Evolutionary conservation across 805 yeast species (phyloP), one percentile per base, ranked within the genome.

Genomic region (Sugiyamaella mastotermitis): DNA sequence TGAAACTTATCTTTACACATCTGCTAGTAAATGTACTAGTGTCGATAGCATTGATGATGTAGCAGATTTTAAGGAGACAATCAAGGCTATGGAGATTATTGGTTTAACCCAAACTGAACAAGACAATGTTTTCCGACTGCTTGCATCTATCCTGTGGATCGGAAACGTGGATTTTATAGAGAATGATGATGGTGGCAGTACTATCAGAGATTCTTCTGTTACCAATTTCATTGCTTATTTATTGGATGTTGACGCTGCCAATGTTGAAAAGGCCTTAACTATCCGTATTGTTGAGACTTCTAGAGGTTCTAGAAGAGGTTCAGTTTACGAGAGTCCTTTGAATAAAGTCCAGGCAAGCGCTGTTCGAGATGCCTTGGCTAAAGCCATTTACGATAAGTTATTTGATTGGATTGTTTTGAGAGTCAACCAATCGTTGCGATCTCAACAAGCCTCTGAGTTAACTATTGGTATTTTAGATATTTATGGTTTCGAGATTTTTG

Each of bases 321-420:
- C 95, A 10, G 78, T 90, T 5, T 92, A 90, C 57, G 96, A 92
- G 57, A 92, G 86, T 30, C 97, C 98, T 1, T 71, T 92, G 49
- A 92, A 92, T 56, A 70, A 74, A 24, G 87, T 83, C 1, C 99
- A 92, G 62, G 97, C 98, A 3, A 41, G 54, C 5, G 95, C 98
- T 1, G 96, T 87, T 9, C 76, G 88, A 51, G 97, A 92, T 61
- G 96, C 97, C 3, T 67, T 92, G 35, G 95, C 97, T 4, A 92
- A 88, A 63, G 97, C 95, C 2, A 71, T 92, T 34, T 92, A 92
- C 66, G 86, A 78, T 58, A 88, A 88, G 53, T 65, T 92, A 41
- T 92, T 92, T 55, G 97, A 92, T 45, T 88, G 97, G 97, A 87
- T 92, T 54, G 97, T 92, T 13, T 83, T 71, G 38, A 76, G 97